Percentiles rank a stretch among this genome's conserved stretches.
These are phyloP conservation scores for Colletotrichum godetiae DNA, from an alignment of 2,329 filamentous ascomycete genomes.

Conservation along the genomic window DNA sequence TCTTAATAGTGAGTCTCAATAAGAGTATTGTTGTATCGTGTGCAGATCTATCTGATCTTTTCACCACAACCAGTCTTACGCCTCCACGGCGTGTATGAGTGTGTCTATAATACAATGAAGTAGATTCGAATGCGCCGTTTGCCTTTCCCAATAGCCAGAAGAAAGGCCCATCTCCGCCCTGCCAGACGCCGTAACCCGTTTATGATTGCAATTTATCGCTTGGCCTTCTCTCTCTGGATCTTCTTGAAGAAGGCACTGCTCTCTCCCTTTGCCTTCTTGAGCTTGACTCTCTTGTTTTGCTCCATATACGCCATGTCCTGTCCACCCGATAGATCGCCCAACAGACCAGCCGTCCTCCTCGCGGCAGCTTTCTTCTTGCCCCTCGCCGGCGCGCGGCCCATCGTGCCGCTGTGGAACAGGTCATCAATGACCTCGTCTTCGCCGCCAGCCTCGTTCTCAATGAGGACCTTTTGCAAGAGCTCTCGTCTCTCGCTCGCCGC, in stretches of 20 bases:
- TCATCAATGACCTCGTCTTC: constrained; percentile 80
- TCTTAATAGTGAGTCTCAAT: not conserved
- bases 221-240: constrained; percentile 67
- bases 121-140: constrained; percentile 24
- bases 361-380: constrained; percentile 67
- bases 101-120: not conserved
- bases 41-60: not conserved
- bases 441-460: constrained; percentile 83
- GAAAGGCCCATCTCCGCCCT: not conserved
- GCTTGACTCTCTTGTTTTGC: constrained; percentile 78
- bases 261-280: constrained; percentile 72
- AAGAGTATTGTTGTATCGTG: not conserved
- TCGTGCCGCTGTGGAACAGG: constrained; percentile 53
- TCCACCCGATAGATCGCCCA: constrained; percentile 88
- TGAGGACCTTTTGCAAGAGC: constrained; percentile 86
- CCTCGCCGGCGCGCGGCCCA: constrained; percentile 55
- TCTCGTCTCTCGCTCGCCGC: constrained; percentile 85
- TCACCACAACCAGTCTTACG: not conserved
- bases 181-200: constrained; percentile 1
- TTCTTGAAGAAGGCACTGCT: constrained; percentile 75
- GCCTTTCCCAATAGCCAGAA: not conserved
- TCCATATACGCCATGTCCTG: constrained; percentile 98
- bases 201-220: constrained; percentile 30
- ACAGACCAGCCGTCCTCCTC: constrained; percentile 83
- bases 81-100: not conserved